Evolutionary conservation across 495 filamentous ascomycete genomes (phyloP), one percentile per base, ranked within the genome.

Genomic region (Daldinia loculata): DNA sequence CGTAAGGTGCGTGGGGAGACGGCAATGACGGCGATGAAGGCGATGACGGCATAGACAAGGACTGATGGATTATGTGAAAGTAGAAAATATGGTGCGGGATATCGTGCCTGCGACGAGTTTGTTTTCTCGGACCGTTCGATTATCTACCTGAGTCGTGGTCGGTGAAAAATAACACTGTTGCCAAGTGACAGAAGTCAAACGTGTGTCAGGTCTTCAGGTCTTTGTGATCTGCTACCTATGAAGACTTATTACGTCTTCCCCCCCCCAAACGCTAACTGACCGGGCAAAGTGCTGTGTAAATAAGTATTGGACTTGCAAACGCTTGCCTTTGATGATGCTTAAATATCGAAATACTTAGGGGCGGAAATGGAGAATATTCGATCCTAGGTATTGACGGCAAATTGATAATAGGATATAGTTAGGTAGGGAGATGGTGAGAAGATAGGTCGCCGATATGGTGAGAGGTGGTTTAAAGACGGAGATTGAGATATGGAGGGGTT

Each of bases 311-410:
- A 30, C 52, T 57, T 32, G 39, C 30, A 52, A 58, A 69, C 27
- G 70, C 56, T 48, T 43, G 56, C 9, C 36, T 61, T 38, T 65
- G 60, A 63, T 22, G 43, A 69, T 68, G 58, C 32, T 72, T 43
- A 29, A 38, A 63, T 67, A 72, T 61, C 29, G 32, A 57, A 51
- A 67, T 68, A 57, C 26, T 70, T 63, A 38, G 19, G 27, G 53
- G 19, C 7, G 50, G 27, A 62, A 45, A 24, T 14, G n/a, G 32
- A 15, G 27, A 26, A n/a, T n/a, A n/a, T 2, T 45, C 32, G 34
- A 52, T 62, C 39, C 43, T 32, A n/a, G 22, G 22, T 57, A 30
- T 58, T 62, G 65, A 62, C 61, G 56, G 51, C 38, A 27, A 56
- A 41, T 22, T 39, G 61, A 29, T 48, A 48, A 19, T 61, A 71